These are phyloP conservation scores for Cladosporium sp. DNA, from an alignment of 2,329 filamentous ascomycete species.

Conservation along the genomic window DNA sequence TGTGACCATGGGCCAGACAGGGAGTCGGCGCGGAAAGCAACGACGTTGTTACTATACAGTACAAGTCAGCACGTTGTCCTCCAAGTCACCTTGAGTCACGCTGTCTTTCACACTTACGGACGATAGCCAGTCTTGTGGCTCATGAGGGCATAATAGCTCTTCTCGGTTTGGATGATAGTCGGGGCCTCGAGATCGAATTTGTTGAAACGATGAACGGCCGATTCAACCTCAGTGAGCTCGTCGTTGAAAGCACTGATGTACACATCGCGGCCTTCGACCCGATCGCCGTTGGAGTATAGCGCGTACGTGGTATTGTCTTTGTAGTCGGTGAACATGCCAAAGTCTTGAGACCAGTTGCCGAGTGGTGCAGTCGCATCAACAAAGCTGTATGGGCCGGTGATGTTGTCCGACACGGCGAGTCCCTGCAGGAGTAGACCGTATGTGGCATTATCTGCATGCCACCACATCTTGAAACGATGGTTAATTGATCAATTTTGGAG, in stretches of 20 bases:
- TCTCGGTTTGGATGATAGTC: constrained; percentile 57
- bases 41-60: constrained; percentile 37
- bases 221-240: constrained; percentile 48
- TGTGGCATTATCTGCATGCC: constrained; percentile 57
- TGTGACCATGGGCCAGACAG: constrained; percentile 58
- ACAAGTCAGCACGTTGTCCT: background rate
- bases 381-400: constrained; percentile 53
- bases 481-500: background rate
- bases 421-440: constrained; percentile 57
- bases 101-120: constrained; percentile 46
- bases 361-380: constrained; percentile 52
- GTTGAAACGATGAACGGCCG: constrained; percentile 52
- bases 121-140: constrained; percentile 61
- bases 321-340: constrained; percentile 58
- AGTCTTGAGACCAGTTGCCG: constrained; percentile 61
- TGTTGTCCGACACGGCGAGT: constrained; percentile 50
- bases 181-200: constrained; percentile 60
- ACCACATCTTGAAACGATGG: constrained; percentile 46
- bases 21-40: constrained; percentile 56
- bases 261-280: constrained; percentile 52
- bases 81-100: background rate
- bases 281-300: constrained; percentile 58
- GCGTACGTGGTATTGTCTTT: constrained; percentile 54
- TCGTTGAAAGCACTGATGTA: constrained; percentile 54
- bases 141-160: constrained; percentile 58